Percentiles rank a stretch among this genome's conserved stretches.
Conservation (phyloP, 345 rosid genomes). For the Dovyalis caffra region DNA sequence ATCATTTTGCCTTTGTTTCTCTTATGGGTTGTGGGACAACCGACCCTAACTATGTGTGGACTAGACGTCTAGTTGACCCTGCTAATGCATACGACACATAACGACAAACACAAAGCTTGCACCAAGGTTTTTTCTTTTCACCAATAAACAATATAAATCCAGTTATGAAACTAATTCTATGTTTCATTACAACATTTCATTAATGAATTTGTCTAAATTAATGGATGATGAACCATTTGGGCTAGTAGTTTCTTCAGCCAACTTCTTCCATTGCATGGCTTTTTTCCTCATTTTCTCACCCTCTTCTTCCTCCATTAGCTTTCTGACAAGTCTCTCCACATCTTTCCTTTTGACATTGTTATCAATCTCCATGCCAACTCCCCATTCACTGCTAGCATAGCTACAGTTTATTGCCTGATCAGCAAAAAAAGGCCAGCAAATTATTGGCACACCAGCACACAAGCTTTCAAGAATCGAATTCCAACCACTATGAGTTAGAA, state of each 20-base stretch:
- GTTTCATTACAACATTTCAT: background rate
- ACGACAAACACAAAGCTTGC: too few relatives aligned
- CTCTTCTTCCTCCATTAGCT: background rate
- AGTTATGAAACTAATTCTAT: too few relatives aligned
- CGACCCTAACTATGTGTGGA: too few relatives aligned
- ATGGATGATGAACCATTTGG: background rate
- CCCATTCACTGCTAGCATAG: conserved; percentile 1
- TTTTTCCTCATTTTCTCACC: background rate
- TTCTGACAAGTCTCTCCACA: background rate
- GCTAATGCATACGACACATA: too few relatives aligned
- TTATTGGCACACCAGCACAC: background rate
- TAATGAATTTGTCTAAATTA: background rate
- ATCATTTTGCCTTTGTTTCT: too few relatives aligned
- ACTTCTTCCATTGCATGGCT: background rate
- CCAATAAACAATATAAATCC: too few relatives aligned
- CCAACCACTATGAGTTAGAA: background rate
- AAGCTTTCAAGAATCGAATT: background rate
- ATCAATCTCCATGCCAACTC: conserved; percentile 7
- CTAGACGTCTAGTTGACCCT: too few relatives aligned
- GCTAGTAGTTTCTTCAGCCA: background rate
- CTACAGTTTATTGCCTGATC: conserved; percentile 6
- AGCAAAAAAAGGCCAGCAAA: background rate
- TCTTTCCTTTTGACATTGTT: background rate
- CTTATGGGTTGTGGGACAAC: too few relatives aligned
- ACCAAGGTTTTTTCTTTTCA: too few relatives aligned